A percentile compares a stretch with the other conserved stretches of the same genome.
Conservation (phyloP, 148 eudicot species). For the Amaranthus hypochondriacus region DNA sequence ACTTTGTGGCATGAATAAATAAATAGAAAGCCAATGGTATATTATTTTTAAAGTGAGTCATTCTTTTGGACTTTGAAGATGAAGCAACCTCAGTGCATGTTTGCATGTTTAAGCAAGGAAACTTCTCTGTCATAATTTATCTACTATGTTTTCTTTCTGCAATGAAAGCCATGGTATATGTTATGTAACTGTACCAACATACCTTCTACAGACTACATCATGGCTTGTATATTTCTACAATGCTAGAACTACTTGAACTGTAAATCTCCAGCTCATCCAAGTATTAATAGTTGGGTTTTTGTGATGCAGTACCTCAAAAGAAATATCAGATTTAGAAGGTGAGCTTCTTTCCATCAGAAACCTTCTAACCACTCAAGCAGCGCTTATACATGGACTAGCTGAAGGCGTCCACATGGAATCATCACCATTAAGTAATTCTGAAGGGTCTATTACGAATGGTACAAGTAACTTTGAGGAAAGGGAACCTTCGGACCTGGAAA, state of each 20-base stretch:
- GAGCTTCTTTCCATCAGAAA: constrained; percentile 95
- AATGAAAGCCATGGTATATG: too few relatives aligned
- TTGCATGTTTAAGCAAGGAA: neutral
- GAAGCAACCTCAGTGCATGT: neutral
- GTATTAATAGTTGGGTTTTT: neutral
- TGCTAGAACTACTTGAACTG: neutral
- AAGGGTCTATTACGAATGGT: constrained; percentile 42
- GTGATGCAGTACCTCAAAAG: constrained; percentile 78
- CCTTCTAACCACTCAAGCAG: constrained; percentile 88
- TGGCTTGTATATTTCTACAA: neutral
- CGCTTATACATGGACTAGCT: constrained; percentile 85
- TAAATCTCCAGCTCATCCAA: neutral
- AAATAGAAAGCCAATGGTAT: neutral
- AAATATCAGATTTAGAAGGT: constrained; percentile 97
- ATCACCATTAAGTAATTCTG: constrained; percentile 33
- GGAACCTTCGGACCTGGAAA: constrained; percentile 76
- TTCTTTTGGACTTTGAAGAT: neutral
- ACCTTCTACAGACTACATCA: neutral
- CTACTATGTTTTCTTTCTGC: neutral
- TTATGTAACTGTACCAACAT: too few relatives aligned
- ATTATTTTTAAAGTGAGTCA: neutral
- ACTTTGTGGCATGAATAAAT: neutral
- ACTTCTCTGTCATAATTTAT: neutral
- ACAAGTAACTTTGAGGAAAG: constrained; percentile 37
- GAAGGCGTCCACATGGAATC: constrained; percentile 89